Percentiles rank a stretch among this genome's conserved stretches.
phyloP scores from a whole-genome alignment of 768 basidiomycete species.

The Tulasnella sp. region DNA sequence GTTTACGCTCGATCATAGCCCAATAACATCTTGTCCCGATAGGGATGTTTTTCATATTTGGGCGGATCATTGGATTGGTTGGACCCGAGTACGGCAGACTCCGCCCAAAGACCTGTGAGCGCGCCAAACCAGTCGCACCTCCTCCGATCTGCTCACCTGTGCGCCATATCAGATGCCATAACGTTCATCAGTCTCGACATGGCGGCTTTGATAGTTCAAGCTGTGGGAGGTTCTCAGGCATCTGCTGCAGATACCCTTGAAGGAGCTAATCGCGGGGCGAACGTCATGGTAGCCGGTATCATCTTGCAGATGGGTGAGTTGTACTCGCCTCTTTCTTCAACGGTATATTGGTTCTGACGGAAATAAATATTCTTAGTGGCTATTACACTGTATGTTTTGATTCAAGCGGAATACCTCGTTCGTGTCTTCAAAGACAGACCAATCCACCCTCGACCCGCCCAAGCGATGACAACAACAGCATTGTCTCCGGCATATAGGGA shows the following conservation, averaged over 20 bases:
- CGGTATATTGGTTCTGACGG: background rate
- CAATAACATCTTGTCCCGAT: background rate
- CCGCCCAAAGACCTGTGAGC: slow-evolving; percentile 27
- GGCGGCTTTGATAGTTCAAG: slow-evolving; percentile 26
- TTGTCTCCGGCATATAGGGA: background rate
- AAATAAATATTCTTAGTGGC: slow-evolving; percentile 5
- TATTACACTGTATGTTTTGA: slow-evolving; percentile 30
- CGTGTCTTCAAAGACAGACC: slow-evolving; percentile 30
- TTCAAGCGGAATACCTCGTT: slow-evolving; percentile 28
- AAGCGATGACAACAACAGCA: background rate
- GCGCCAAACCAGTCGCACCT: too few species aligned
- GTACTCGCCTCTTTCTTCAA: background rate
- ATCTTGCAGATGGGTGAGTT: slow-evolving; percentile 35
- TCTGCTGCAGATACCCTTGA: slow-evolving; percentile 25
- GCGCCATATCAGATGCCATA: slow-evolving; percentile 16
- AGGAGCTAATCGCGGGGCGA: slow-evolving; percentile 23
- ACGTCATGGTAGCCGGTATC: slow-evolving; percentile 32
- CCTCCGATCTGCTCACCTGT: background rate
- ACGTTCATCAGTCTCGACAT: slow-evolving; percentile 26
- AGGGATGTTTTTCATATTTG: slow-evolving; percentile 35
- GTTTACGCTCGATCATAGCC: background rate
- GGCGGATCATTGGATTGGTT: slow-evolving; percentile 15
- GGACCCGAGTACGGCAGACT: slow-evolving; percentile 33
- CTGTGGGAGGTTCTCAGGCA: slow-evolving; percentile 27
- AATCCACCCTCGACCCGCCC: slow-evolving; percentile 12